Percentiles rank a stretch among this genome's conserved stretches.
Evolutionary conservation across 192 early-diverging fungal species (phyloP).

Genomic region (Coemansia sp.): DNA sequence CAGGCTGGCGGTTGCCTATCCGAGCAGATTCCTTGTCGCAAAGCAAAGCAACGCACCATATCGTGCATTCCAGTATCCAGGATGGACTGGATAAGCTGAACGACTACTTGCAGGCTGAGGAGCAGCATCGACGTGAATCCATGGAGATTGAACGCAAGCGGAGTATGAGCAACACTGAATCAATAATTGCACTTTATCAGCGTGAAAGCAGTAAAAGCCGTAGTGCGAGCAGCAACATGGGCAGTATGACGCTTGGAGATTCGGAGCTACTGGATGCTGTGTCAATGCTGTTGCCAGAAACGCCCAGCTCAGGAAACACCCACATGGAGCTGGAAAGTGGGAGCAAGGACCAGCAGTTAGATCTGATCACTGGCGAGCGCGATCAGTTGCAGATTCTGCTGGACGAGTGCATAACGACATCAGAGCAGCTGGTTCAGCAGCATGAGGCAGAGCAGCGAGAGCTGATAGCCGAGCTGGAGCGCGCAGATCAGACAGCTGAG

Average conservation of each 20-base stretch:
- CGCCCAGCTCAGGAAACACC: slow-evolving; percentile 7
- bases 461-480: slow-evolving; percentile 28
- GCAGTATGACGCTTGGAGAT: slow-evolving; percentile 4
- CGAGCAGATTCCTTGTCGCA: slow-evolving; percentile 31
- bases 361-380: slow-evolving; percentile 2
- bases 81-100: slow-evolving; percentile 38
- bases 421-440: slow-evolving; percentile 27
- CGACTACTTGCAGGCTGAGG: slow-evolving; percentile 34
- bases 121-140: slow-evolving; percentile 11
- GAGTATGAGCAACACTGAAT: slow-evolving; percentile 10
- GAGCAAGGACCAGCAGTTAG: background rate
- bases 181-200: slow-evolving; percentile 37
- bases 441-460: slow-evolving; percentile 24
- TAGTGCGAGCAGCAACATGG: slow-evolving; percentile 16
- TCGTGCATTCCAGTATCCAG: slow-evolving; percentile 34
- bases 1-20: slow-evolving; percentile 32
- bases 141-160: background rate
- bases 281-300: slow-evolving; percentile 29
- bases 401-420: slow-evolving; percentile 30
- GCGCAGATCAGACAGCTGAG: slow-evolving; percentile 25
- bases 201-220: slow-evolving; percentile 12
- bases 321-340: background rate
- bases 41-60: slow-evolving; percentile 29
- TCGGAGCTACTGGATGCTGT: slow-evolving; percentile 15
- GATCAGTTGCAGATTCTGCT: slow-evolving; percentile 34